Conservation (phyloP, 805 yeast genomes). For the Soucietia sequanensis region DNA sequence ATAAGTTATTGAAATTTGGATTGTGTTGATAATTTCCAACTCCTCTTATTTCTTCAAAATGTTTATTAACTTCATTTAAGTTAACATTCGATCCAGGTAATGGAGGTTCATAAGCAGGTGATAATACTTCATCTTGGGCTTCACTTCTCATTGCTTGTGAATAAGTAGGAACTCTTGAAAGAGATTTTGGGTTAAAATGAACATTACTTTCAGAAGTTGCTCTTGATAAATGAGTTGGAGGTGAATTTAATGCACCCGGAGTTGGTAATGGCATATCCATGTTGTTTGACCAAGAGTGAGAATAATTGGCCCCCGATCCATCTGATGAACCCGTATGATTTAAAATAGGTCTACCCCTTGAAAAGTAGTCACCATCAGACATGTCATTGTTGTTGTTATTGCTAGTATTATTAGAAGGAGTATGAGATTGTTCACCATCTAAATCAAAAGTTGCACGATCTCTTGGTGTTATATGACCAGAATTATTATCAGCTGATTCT, state of each 20-base stretch:
- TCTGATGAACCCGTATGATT: constrained; percentile 2
- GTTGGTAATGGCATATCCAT: constrained; percentile 9
- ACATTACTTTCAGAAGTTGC: constrained; percentile 44
- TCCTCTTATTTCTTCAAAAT: constrained; percentile 21
- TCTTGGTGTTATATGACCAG: constrained; percentile 14
- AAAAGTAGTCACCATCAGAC: constrained; percentile 32
- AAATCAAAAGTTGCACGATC: constrained; percentile 35
- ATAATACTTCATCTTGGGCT: constrained; percentile 45
- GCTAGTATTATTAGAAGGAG: constrained; percentile 2
- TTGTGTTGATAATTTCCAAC: constrained; percentile 5
- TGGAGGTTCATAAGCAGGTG: constrained; percentile 72
- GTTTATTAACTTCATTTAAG: constrained; percentile 26
- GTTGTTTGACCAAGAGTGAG: neutral
- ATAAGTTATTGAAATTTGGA: constrained; percentile 3
- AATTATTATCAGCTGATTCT: constrained; percentile 20
- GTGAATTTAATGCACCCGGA: constrained; percentile 50
- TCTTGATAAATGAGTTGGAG: constrained; percentile 60
- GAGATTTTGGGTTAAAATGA: constrained; percentile 10
- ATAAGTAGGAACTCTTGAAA: constrained; percentile 83
- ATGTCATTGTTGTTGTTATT: neutral
- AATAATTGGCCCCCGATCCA: constrained; percentile 1
- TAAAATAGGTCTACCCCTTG: constrained; percentile 12
- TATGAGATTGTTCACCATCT: constrained; percentile 22
- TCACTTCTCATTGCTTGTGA: constrained; percentile 68
- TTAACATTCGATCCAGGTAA: constrained; percentile 39